Base-by-base conservation (phyloP, 2,329 filamentous ascomycete genomes). In the Coleophoma cylindrospora region DNA sequence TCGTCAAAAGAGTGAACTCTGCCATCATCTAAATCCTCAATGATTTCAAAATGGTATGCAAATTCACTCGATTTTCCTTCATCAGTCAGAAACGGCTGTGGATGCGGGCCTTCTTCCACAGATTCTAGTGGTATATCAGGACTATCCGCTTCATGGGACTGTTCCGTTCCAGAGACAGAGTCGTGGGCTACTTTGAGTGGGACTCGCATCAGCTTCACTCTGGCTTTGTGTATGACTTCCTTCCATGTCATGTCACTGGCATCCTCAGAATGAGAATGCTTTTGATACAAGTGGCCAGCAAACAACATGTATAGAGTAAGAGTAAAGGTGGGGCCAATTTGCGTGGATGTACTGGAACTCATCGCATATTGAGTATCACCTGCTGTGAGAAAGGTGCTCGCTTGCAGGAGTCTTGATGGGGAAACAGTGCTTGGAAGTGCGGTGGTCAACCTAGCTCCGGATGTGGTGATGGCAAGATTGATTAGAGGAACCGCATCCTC, bases 241-340 rank as follows among this genome's bases (percentile, higher is more conserved):
- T 97, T 94, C 94, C 94, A 97, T 1, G 91, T 87, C 0, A 90
- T 61, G 41, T 63, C 59, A 47, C 59, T 58, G 37, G 55, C 49
- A 36, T 48, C 56, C 9, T 61, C 57, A 40, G 57, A 50, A 40
- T 59, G 54, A 41, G 58, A 51, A 14, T 61, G 74, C 3, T 75
- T 71, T 37, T 80, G 70, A 34, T 58, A 72, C 3, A 84, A 74
- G 66, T 97, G 91, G 2, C 90, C 87, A 2, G 85, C 77, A 61
- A 97, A 99, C 1, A 97, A 78, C 91, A 97, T 96, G 68, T 97
- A 99, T 58, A 97, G 72, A 0, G 91, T 95, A 8, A 97, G 68
- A 0, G 81, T 86, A 62, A 96, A 97, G 0, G 84, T 81, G 0
- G 92, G 91, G 0, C 94, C 94, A 52, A 97, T 87, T 63, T 96